Percentiles rank a stretch among this genome's conserved stretches.
These are phyloP conservation scores for Capsicum baccatum DNA, from an alignment of 257 asterid species.

Conservation along the genomic window DNA sequence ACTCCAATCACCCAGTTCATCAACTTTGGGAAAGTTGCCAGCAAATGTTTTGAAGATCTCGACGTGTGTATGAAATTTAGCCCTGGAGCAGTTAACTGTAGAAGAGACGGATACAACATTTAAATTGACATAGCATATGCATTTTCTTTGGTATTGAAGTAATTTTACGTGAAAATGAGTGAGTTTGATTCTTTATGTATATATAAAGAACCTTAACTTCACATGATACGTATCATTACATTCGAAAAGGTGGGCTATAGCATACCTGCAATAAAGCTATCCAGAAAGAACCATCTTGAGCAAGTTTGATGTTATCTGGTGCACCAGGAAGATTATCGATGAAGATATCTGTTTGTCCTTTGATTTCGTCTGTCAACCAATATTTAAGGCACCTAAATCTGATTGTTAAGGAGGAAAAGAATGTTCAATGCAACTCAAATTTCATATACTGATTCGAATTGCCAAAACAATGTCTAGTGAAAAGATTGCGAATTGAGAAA, in stretches of 20 bases:
- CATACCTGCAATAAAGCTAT: conserved; percentile 63
- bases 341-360: conserved; percentile 59
- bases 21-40: conserved; percentile 38
- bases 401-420: neutral
- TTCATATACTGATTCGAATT: neutral
- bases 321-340: conserved; percentile 60
- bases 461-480: neutral
- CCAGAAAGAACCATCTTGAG: conserved; percentile 81
- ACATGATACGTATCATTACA: neutral
- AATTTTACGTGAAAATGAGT: neutral
- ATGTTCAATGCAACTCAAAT: neutral
- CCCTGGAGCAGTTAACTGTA: conserved; percentile 43
- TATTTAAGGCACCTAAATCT: conserved; percentile 71
- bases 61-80: conserved; percentile 47
- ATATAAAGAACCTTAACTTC: neutral
- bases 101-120: neutral
- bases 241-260: neutral
- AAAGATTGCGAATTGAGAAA: neutral
- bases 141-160: neutral
- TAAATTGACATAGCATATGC: neutral
- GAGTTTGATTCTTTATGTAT: too few species aligned
- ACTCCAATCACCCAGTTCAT: conserved; percentile 14
- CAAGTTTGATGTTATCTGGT: conserved; percentile 79
- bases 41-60: conserved; percentile 37
- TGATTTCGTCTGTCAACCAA: conserved; percentile 60